These are phyloP conservation scores for Saccharomycopsis selenospora DNA, from an alignment of 805 yeast genomes.

Conservation along the genomic window DNA sequence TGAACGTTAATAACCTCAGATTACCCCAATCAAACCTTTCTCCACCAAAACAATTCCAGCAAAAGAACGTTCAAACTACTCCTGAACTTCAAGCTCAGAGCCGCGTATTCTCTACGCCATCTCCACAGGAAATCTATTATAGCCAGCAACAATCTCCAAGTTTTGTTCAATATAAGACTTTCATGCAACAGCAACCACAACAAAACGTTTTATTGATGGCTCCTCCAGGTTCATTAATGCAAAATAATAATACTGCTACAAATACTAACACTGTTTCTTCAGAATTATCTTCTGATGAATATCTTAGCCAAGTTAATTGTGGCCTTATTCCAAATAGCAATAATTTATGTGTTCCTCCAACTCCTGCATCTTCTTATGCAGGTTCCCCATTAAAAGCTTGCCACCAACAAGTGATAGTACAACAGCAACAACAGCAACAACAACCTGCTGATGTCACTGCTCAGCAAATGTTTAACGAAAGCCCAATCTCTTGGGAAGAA, in stretches of 20 bases:
- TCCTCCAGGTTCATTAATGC: no score
- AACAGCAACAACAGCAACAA: conserved; percentile 3
- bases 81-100: neutral
- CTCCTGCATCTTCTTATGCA: conserved; percentile 14
- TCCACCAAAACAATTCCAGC: conserved; percentile 5
- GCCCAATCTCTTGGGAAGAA: conserved; percentile 25
- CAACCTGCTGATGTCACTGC: neutral
- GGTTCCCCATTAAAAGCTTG: conserved; percentile 17
- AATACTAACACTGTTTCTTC: no score
- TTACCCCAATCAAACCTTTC: conserved; percentile 7
- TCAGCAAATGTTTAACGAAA: conserved; percentile 8
- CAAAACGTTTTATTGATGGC: no score
- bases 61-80: conserved; percentile 1
- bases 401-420: neutral
- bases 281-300: neutral
- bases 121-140: conserved; percentile 8
- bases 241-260: no score
- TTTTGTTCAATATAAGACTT: no score
- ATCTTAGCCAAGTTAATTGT: neutral
- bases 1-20: conserved; percentile 2
- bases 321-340: neutral
- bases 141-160: conserved; percentile 1
- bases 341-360: conserved; percentile 10
- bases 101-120: conserved; percentile 14
- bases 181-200: conserved; percentile 1